Base-by-base conservation (phyloP, 495 filamentous ascomycete species). In the Penicillium verhagenii region DNA sequence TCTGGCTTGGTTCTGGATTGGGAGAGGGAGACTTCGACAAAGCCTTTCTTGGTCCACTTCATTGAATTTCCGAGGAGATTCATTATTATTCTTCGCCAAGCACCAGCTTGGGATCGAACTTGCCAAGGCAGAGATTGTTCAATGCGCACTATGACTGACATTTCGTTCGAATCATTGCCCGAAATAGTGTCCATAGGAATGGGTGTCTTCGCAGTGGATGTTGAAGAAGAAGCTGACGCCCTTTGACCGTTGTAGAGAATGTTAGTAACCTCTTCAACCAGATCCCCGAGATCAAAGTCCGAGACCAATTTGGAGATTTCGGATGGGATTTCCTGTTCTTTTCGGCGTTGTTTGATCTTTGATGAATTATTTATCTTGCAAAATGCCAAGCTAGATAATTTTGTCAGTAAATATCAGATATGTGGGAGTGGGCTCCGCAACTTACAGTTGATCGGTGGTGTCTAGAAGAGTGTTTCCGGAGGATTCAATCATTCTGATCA, bases 41-140 rank as follows among this genome's bases (percentile, higher is more conserved):
- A 82, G 4, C 87, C 87, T 0, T 68, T 63, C 10, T 63, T 67
- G 6, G 83, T 88, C 65, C 85, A 88, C 50, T 91, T 91, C 21
- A 89, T 69, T 0, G 87, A 80, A 64, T 91, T 91, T 9, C 87
- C 85, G 29, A 88, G 79, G 1, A 90, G 61, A 58, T 91, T 90
- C 82, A 89, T 86, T 23, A 91, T 74, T 11, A 89, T 78, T 19
- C 87, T 73, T 29, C 82, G 75, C 65, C 86, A 75, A 0, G 85
- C 86, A 3, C 86, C 86, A 1, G 84, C 76, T 25, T 86, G 76
- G 0, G 79, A 80, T 9, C 68, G 71, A 66, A 86, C 82, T 19
- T 75, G 63, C 73, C 81, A 87, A 35, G 78, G 71, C 2, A 67
- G 62, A 1, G 68, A 60, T 14, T 72, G 67, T 37, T 84, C 77